Base-by-base conservation (phyloP, 768 basidiomycete genomes). In the Guyanaporus albipodus region DNA sequence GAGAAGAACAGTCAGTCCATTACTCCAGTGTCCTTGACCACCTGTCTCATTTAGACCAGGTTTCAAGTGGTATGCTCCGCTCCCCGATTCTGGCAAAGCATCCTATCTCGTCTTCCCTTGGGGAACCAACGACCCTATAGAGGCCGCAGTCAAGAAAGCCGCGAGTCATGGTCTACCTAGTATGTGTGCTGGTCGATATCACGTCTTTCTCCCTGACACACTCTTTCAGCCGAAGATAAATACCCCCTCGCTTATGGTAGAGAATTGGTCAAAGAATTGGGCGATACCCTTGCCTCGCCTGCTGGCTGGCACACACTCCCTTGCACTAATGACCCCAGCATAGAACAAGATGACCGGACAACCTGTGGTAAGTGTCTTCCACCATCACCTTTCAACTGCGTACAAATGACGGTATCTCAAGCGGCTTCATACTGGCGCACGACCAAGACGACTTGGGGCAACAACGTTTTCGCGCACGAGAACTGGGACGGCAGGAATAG, bases 401-500 rank as follows among this genome's bases (percentile, higher is more conserved):
- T 22, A 8, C 2, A 28, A 44, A 15, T 50, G 33, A 53, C n/a
- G 10, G 26, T 19, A 55, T 50, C 15, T 64, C 54, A 32, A 59
- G 48, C 42, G 41, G 41, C 58, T 46, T 60, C 67, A 9, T 71
- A 73, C 52, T 82, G 70, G 67, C 71, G 73, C 45, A 87, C 86
- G 61, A 86, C 82, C 27, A 83, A 85, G 17, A 89, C 84, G 1
- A 96, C 91, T 0, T 85, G 80, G 76, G 91, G 89, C 44, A 91
- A 92, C 73, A 92, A 92, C 53, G 86, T 91, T 49, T 91, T 93
- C 56, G 89, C 93, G 1, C 95, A 97, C 55, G 95, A 97, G 78
- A 90, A 94, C 66, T 91, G 87, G 83, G 79, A 83, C 43, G 90
- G 90, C 28, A 74, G 69, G 59, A 83, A 82, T 55, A 43, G 55